Percentiles rank a stretch among this genome's conserved stretches.
phyloP scores from a whole-genome alignment of 805 yeast genomes.

The Torulaspora maleeae region DNA sequence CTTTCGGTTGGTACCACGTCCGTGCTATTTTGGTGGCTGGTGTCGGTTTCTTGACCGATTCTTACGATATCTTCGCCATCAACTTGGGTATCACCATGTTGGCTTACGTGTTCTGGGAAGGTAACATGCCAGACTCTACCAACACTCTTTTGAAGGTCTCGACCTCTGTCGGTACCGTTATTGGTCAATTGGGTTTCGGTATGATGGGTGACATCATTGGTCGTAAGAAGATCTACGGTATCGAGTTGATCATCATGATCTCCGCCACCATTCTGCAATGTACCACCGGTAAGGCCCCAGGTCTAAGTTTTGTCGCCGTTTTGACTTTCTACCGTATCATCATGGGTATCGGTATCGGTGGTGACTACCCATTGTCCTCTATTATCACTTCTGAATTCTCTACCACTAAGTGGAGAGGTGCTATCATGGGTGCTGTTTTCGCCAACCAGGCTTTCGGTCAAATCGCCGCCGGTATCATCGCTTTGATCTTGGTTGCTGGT shows the following conservation, averaged over 20 bases:
- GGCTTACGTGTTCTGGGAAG: constrained; percentile 68
- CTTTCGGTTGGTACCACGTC: constrained; percentile 77
- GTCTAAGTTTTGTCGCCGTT: constrained; percentile 67
- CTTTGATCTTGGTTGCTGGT: constrained; percentile 69
- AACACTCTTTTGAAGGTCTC: constrained; percentile 76
- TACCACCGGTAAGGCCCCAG: constrained; percentile 65
- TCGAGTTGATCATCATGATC: constrained; percentile 81
- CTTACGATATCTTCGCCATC: constrained; percentile 89
- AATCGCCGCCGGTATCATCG: constrained; percentile 78
- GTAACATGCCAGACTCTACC: constrained; percentile 63
- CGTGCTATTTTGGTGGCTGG: constrained; percentile 84
- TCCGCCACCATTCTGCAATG: constrained; percentile 75
- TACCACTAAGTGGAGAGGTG: constrained; percentile 97
- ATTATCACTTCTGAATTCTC: constrained; percentile 89
- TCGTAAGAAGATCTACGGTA: constrained; percentile 83
- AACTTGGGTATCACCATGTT: constrained; percentile 78
- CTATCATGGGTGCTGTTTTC: constrained; percentile 93
- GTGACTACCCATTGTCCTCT: constrained; percentile 93
- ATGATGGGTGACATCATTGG: constrained; percentile 75
- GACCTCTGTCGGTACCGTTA: constrained; percentile 89
- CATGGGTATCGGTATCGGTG: constrained; percentile 96
- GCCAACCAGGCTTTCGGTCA: constrained; percentile 98
- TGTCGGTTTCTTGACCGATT: constrained; percentile 90
- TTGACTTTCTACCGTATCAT: constrained; percentile 74
- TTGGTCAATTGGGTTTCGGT: constrained; percentile 87